Conservation (phyloP, 176 grass and related monocot species). For the Musa beccarii region DNA sequence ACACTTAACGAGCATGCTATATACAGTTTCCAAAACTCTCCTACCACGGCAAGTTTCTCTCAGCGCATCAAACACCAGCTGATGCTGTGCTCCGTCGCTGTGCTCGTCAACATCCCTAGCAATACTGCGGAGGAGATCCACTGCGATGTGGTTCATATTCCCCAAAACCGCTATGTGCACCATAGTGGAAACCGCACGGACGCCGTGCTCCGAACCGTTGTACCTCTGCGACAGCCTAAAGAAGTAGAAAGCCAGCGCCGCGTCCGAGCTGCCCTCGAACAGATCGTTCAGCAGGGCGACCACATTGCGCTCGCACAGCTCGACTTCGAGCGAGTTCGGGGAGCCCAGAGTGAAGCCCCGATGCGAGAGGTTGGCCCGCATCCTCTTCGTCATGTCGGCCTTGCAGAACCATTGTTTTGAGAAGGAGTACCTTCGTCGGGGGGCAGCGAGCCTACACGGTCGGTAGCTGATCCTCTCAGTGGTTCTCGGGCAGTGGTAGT, state of each 20-base stretch:
- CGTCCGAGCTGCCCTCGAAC: conserved; percentile 15
- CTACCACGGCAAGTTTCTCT: conserved; percentile 12
- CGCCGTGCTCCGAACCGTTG: conserved; percentile 6
- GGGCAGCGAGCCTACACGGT: neutral
- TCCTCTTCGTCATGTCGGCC: neutral
- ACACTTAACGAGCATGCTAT: conserved; percentile 25
- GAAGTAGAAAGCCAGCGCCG: conserved; percentile 22
- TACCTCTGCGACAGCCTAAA: conserved; percentile 6
- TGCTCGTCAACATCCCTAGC: neutral
- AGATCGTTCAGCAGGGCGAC: conserved; percentile 5
- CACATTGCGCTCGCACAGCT: conserved; percentile 11
- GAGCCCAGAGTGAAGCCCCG: conserved; percentile 12
- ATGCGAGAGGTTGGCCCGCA: neutral
- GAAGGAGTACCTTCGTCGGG: neutral
- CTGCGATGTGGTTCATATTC: conserved; percentile 24
- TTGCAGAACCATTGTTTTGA: neutral
- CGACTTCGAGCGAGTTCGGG: neutral
- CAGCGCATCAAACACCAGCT: conserved; percentile 10
- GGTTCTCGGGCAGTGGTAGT: neutral
- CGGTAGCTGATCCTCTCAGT: neutral
- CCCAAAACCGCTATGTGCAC: conserved; percentile 14
- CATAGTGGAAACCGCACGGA: conserved; percentile 7
- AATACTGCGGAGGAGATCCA: neutral
- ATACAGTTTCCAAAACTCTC: conserved; percentile 8
- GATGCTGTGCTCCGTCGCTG: neutral